phyloP scores from a whole-genome alignment of 495 filamentous ascomycete species.

The Pseudevernia furfuracea region DNA sequence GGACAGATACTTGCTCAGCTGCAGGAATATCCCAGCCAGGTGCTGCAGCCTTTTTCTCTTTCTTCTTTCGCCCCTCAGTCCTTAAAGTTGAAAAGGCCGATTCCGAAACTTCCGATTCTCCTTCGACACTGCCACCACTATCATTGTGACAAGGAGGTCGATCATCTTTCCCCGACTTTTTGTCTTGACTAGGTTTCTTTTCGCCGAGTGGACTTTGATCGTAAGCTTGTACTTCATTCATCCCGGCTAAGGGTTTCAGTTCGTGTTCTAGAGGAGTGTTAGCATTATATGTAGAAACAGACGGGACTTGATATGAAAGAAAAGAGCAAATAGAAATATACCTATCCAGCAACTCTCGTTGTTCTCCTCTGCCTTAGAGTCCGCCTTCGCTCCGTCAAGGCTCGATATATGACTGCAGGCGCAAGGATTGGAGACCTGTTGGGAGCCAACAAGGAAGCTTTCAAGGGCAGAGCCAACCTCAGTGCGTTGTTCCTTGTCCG shows the following conservation, averaged over 20 bases:
- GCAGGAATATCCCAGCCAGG: slow-evolving; percentile 17
- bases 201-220: slow-evolving; percentile 14
- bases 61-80: slow-evolving; percentile 16
- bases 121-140: slow-evolving; percentile 1
- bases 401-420: slow-evolving; percentile 18
- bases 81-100: slow-evolving; percentile 11
- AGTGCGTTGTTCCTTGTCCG: slow-evolving; percentile 19
- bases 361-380: slow-evolving; percentile 20
- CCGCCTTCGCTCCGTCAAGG: slow-evolving; percentile 20
- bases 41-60: slow-evolving; percentile 18
- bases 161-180: slow-evolving; percentile 15
- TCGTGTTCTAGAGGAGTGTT: slow-evolving; percentile 15
- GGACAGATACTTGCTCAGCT: slow-evolving; percentile 18
- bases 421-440: slow-evolving; percentile 20
- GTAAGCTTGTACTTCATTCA: slow-evolving; percentile 20
- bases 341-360: slow-evolving; percentile 17
- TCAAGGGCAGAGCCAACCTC: slow-evolving; percentile 19
- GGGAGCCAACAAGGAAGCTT: slow-evolving; percentile 20
- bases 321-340: slow-evolving; percentile 16
- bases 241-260: slow-evolving; percentile 12
- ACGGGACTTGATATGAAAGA: slow-evolving; percentile 16
- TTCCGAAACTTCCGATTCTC: slow-evolving; percentile 16
- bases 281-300: slow-evolving; percentile 17
- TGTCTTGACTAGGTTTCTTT: slow-evolving; percentile 13
- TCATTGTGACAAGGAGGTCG: slow-evolving; percentile 12